phyloP scores from a whole-genome alignment of 2,329 filamentous ascomycete genomes.

The Aspergillus novofumigatus region DNA sequence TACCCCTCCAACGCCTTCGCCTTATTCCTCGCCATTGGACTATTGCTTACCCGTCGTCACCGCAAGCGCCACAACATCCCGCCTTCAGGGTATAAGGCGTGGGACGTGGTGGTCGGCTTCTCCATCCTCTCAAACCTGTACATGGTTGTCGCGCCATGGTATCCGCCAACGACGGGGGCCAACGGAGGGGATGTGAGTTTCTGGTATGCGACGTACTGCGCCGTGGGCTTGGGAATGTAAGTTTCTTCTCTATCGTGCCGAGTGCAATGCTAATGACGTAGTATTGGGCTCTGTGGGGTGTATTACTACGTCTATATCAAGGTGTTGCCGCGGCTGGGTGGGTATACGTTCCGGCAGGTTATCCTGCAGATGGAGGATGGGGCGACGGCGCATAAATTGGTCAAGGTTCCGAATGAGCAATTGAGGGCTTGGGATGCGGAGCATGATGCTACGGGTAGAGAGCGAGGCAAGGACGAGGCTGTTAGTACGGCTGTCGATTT shows the following conservation, averaged over 20 bases:
- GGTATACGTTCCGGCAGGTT: conserved; percentile 55
- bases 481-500: not conserved
- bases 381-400: conserved; percentile 47
- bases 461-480: conserved; percentile 1
- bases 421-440: conserved; percentile 55
- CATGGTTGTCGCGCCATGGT: conserved; percentile 67
- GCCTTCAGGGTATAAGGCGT: conserved; percentile 53
- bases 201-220: conserved; percentile 68
- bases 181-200: conserved; percentile 65
- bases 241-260: conserved; percentile 24
- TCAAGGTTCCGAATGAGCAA: conserved; percentile 51
- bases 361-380: conserved; percentile 49
- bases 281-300: conserved; percentile 49
- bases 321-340: conserved; percentile 49
- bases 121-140: conserved; percentile 58
- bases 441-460: conserved; percentile 48
- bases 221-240: conserved; percentile 61
- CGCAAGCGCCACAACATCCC: conserved; percentile 50
- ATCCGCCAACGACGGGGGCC: conserved; percentile 57
- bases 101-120: conserved; percentile 57
- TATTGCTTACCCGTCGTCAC: conserved; percentile 55
- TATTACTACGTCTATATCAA: conserved; percentile 61
- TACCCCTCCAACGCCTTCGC: conserved; percentile 60
- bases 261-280: conserved; percentile 17
- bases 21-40: conserved; percentile 53